These are phyloP conservation scores for Alternaria dauci DNA, from an alignment of 2,329 filamentous ascomycete species.

Conservation along the genomic window DNA sequence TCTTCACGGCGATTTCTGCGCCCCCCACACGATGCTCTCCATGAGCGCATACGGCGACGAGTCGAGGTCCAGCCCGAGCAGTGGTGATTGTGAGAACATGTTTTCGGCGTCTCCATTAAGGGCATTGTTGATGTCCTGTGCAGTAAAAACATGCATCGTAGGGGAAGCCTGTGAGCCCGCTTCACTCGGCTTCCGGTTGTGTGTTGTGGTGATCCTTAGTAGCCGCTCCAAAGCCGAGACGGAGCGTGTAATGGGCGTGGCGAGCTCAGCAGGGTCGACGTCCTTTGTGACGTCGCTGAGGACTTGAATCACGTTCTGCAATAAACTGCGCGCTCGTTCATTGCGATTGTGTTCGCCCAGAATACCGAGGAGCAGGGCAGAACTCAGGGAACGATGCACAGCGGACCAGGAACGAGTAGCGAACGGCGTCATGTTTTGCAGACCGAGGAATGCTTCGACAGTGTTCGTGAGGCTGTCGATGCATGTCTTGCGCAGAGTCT, in stretches of 20 bases:
- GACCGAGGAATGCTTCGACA: constrained; percentile 68
- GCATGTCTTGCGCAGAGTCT: constrained; percentile 63
- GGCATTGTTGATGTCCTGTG: constrained; percentile 49
- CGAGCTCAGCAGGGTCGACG: constrained; percentile 58
- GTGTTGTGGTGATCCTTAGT: constrained; percentile 41
- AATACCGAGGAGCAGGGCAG: constrained; percentile 55
- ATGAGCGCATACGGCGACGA: constrained; percentile 58
- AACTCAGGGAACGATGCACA: constrained; percentile 56
- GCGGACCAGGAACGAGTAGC: constrained; percentile 56
- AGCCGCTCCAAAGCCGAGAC: constrained; percentile 57
- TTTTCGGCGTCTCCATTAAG: constrained; percentile 43
- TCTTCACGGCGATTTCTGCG: constrained; percentile 32
- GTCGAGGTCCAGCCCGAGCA: constrained; percentile 52
- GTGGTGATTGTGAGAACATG: constrained; percentile 45
- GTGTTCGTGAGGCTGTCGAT: constrained; percentile 64
- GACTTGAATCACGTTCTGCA: constrained; percentile 57
- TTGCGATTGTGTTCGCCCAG: constrained; percentile 56
- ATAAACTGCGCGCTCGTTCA: constrained; percentile 55
- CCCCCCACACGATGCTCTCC: constrained; percentile 58
- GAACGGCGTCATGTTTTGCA: constrained; percentile 61
- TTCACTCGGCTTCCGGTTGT: constrained; percentile 36
- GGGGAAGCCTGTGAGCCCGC: constrained; percentile 44
- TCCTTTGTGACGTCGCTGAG: constrained; percentile 58
- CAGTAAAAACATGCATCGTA: constrained; percentile 44
- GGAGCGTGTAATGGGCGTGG: constrained; percentile 58